A percentile compares a stretch with the other conserved stretches of the same genome.
These are phyloP conservation scores for Mycena sanguinolenta DNA, from an alignment of 768 basidiomycete species.

Conservation along the genomic window DNA sequence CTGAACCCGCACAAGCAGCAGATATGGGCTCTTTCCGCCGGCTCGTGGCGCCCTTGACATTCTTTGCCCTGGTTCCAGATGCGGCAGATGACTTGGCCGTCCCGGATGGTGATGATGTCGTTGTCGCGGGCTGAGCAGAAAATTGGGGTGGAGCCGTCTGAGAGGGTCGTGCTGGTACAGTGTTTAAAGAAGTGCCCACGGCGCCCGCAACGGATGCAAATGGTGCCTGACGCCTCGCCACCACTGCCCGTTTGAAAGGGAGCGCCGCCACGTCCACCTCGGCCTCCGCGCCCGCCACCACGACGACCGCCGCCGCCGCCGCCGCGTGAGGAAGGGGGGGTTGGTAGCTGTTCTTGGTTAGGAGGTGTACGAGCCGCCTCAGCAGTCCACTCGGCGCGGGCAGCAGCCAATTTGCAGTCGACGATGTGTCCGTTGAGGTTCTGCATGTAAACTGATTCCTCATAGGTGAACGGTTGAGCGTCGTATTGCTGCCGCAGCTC, in stretches of 20 bases:
- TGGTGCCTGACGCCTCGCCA: conserved; percentile 9
- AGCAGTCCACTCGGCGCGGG: too few species aligned
- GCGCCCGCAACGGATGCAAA: conserved; percentile 32
- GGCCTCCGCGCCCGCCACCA: not conserved
- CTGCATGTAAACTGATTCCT: too few species aligned
- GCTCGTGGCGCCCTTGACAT: conserved; percentile 2
- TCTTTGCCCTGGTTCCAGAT: conserved; percentile 25
- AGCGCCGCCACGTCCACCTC: not conserved
- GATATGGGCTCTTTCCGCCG: conserved; percentile 3
- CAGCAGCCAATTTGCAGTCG: too few species aligned
- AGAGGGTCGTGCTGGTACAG: conserved; percentile 6
- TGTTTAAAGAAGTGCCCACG: conserved; percentile 21
- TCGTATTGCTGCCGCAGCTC: not conserved
- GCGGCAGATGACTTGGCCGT: conserved; percentile 15
- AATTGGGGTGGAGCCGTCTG: not conserved
- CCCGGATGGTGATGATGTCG: not conserved
- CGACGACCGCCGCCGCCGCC: too few species aligned
- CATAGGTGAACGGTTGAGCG: not conserved
- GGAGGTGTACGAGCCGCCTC: too few species aligned
- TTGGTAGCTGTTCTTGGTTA: too few species aligned
- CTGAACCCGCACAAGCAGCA: conserved; percentile 23
- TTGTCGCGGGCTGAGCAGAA: not conserved
- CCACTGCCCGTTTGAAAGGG: conserved; percentile 30
- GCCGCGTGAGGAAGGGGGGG: too few species aligned
- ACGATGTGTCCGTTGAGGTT: not conserved